phyloP scores from a whole-genome alignment of 768 basidiomycete species.

The Hydnomerulius pinastri region DNA sequence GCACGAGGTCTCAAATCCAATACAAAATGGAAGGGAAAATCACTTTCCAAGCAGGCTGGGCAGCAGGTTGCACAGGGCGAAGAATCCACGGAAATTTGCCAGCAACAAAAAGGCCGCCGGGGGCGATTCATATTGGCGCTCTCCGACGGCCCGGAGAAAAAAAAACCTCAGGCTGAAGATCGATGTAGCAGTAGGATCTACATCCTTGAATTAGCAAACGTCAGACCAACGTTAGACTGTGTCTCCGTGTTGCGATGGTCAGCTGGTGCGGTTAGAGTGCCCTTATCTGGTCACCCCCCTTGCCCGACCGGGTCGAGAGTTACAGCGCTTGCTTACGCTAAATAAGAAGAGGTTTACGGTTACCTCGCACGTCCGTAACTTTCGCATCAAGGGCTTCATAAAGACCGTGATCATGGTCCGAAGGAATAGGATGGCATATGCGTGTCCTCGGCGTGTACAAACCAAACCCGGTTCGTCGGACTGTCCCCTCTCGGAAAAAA shows the following conservation, averaged over 20 bases:
- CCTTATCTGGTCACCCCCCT: conserved; percentile 1
- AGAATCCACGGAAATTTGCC: conserved; percentile 1
- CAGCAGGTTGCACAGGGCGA: too few relatives aligned
- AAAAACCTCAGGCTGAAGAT: background rate
- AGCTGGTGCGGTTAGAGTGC: too few relatives aligned
- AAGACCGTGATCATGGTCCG: background rate
- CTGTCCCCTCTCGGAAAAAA: too few relatives aligned
- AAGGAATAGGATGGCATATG: background rate
- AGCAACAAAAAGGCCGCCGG: background rate
- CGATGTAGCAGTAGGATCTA: background rate
- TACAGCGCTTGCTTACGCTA: background rate
- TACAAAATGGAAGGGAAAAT: background rate
- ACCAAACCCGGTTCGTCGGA: background rate
- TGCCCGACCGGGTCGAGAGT: background rate
- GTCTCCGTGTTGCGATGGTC: background rate
- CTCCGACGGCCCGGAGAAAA: conserved; percentile 3
- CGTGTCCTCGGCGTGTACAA: background rate
- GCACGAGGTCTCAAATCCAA: background rate
- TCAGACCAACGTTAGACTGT: background rate
- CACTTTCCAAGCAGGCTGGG: background rate
- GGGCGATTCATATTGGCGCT: background rate
- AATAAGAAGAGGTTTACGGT: conserved; percentile 4
- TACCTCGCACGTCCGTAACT: conserved; percentile 7
- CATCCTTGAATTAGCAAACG: background rate
- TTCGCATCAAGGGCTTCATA: conserved; percentile 3